phyloP scores from a whole-genome alignment of 1,139 yeast genomes.

The Suhomyces yuchorum region DNA sequence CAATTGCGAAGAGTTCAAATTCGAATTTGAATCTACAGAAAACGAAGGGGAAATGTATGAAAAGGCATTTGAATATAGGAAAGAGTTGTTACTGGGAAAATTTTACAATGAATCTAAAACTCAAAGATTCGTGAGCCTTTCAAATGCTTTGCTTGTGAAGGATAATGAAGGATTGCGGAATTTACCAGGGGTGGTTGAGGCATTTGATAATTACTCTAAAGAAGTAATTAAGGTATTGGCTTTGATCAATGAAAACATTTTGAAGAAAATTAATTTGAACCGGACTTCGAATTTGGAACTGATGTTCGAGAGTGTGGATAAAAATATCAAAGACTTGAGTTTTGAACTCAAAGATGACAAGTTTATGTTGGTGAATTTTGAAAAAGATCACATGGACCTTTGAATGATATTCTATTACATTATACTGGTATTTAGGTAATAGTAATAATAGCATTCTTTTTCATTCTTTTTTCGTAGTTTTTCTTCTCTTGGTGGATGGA shows the following conservation, averaged over 20 bases:
- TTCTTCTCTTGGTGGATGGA: background rate
- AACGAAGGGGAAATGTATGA: constrained; percentile 15
- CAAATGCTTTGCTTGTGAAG: constrained; percentile 34
- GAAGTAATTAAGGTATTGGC: constrained; percentile 23
- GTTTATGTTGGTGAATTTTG: constrained; percentile 43
- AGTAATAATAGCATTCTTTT: constrained; percentile 2
- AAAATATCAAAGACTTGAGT: constrained; percentile 36
- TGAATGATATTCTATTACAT: constrained; percentile 8
- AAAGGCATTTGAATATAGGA: constrained; percentile 15
- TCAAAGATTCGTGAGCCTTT: constrained; percentile 27
- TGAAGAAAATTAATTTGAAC: constrained; percentile 30
- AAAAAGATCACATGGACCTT: constrained; percentile 38
- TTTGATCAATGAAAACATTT: constrained; percentile 33
- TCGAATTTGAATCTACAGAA: constrained; percentile 16
- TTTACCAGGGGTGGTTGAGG: constrained; percentile 26
- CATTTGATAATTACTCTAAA: constrained; percentile 26
- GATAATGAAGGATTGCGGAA: constrained; percentile 24
- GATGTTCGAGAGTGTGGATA: constrained; percentile 35
- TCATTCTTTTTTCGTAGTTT: constrained; percentile 4
- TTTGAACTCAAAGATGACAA: constrained; percentile 35
- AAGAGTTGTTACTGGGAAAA: constrained; percentile 18
- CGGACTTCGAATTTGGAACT: constrained; percentile 36
- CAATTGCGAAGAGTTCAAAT: constrained; percentile 19
- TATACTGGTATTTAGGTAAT: background rate
- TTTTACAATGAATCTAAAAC: constrained; percentile 15